phyloP scores from a whole-genome alignment of 805 yeast genomes.

The Metschnikowia dekortorum region DNA sequence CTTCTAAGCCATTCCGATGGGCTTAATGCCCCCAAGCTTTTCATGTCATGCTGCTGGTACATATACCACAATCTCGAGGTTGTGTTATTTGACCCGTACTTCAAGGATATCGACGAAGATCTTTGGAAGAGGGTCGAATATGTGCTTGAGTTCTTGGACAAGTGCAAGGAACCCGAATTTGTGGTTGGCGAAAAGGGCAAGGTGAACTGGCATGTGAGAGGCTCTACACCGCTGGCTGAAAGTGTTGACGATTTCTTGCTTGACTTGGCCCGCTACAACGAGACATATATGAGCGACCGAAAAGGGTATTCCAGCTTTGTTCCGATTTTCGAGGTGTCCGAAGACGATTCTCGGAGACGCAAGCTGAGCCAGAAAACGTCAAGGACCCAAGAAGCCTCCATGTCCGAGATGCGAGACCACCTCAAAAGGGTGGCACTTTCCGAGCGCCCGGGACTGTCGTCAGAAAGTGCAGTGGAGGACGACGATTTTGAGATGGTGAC shows the following conservation, averaged over 20 bases:
- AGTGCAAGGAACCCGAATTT: conserved; percentile 24
- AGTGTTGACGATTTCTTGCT: conserved; percentile 17
- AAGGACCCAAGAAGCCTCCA: background rate
- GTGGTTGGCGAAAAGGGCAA: conserved; percentile 17
- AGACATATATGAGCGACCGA: conserved; percentile 30
- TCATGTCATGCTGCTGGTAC: conserved; percentile 62
- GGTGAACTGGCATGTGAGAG: conserved; percentile 6
- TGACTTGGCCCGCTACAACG: conserved; percentile 22
- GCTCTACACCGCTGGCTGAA: background rate
- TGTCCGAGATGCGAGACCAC: background rate
- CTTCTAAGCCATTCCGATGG: conserved; percentile 52
- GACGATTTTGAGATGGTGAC: conserved; percentile 22
- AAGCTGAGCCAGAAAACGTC: conserved; percentile 25
- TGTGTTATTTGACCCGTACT: conserved; percentile 45
- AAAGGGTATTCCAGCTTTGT: conserved; percentile 31
- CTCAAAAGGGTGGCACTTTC: background rate
- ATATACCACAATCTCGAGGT: conserved; percentile 62
- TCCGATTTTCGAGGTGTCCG: conserved; percentile 30
- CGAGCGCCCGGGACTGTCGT: background rate
- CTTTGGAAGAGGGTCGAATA: conserved; percentile 25
- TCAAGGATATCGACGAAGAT: conserved; percentile 26
- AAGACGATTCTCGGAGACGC: conserved; percentile 10
- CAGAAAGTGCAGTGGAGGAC: conserved; percentile 15
- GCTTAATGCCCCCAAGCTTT: conserved; percentile 50
- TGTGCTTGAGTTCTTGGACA: conserved; percentile 24